Percentiles rank a stretch among this genome's conserved stretches.
phyloP scores from a whole-genome alignment of 345 rosid species.

The Mangifera indica region DNA sequence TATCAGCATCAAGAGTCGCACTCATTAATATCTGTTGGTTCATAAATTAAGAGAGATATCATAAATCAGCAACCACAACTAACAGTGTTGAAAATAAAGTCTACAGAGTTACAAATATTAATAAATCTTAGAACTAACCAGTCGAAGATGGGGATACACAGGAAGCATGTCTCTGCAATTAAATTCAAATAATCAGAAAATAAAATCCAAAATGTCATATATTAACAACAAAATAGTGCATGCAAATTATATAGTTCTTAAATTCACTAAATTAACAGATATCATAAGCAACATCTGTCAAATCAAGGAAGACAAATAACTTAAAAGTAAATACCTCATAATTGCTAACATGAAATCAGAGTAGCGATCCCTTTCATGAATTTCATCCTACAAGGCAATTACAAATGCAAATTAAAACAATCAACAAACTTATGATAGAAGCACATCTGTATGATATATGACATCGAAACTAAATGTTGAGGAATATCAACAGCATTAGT shows the following conservation, averaged over 20 bases:
- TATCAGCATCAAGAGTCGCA: constrained; percentile 89
- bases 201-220: constrained; percentile 8
- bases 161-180: constrained; percentile 89
- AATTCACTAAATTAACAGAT: not conserved
- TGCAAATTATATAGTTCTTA: not conserved
- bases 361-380: constrained; percentile 94
- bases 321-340: constrained; percentile 54
- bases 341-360: constrained; percentile 94
- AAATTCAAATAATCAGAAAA: constrained; percentile 22
- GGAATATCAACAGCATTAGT: not conserved
- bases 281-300: constrained; percentile 8
- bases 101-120: not conserved
- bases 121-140: constrained; percentile 58
- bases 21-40: constrained; percentile 80
- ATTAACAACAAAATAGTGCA: not conserved
- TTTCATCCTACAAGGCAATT: constrained; percentile 74
- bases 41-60: constrained; percentile 10
- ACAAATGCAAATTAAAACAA: constrained; percentile 22
- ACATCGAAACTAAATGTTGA: not conserved
- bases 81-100: not conserved
- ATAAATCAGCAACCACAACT: constrained; percentile 11
- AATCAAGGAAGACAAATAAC: constrained; percentile 15
- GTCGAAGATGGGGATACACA: constrained; percentile 69
- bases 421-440: constrained; percentile 1
- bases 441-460: not conserved